Percentiles rank a stretch among this genome's conserved stretches.
Evolutionary conservation across 208 protist genomes (phyloP).

Genomic region (Leishmania turanica): DNA sequence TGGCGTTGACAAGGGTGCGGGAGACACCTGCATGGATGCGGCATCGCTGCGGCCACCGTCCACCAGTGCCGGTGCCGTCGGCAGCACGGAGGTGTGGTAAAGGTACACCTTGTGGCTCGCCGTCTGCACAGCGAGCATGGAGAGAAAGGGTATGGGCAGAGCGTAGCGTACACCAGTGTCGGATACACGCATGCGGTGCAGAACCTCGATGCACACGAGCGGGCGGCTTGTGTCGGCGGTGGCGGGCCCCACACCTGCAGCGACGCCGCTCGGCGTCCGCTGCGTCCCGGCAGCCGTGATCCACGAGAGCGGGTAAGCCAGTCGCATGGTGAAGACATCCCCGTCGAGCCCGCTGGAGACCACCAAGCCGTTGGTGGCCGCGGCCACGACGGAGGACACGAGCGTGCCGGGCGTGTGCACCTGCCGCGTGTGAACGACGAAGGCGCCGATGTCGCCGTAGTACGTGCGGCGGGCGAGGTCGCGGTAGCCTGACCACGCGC

Average conservation of each 20-base stretch:
- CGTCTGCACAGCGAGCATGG: slow-evolving; percentile 48
- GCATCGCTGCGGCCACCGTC: slow-evolving; percentile 12
- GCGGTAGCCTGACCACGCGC: slow-evolving; percentile 30
- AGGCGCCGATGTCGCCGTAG: slow-evolving; percentile 26
- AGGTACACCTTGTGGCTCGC: slow-evolving; percentile 34
- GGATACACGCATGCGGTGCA: slow-evolving; percentile 22
- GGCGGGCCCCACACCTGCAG: neutral
- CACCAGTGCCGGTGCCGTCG: slow-evolving; percentile 15
- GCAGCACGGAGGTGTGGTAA: slow-evolving; percentile 30
- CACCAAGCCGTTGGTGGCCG: slow-evolving; percentile 31
- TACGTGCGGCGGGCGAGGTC: slow-evolving; percentile 31
- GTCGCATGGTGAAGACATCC: slow-evolving; percentile 39
- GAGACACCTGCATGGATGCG: slow-evolving; percentile 31
- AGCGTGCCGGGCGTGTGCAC: slow-evolving; percentile 35
- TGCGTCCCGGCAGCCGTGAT: neutral
- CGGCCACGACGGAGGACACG: slow-evolving; percentile 37
- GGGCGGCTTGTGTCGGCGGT: slow-evolving; percentile 10
- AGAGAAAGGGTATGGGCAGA: slow-evolving; percentile 31
- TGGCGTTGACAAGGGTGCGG: slow-evolving; percentile 36
- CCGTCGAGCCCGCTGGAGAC: slow-evolving; percentile 49
- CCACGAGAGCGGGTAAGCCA: slow-evolving; percentile 12
- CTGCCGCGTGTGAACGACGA: slow-evolving; percentile 29
- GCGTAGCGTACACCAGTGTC: slow-evolving; percentile 43
- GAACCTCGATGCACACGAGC: slow-evolving; percentile 28
- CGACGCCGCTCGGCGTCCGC: neutral